Evolutionary conservation across 2,329 filamentous ascomycete species (phyloP).

Genomic region (Pseudogymnoascus sp.): DNA sequence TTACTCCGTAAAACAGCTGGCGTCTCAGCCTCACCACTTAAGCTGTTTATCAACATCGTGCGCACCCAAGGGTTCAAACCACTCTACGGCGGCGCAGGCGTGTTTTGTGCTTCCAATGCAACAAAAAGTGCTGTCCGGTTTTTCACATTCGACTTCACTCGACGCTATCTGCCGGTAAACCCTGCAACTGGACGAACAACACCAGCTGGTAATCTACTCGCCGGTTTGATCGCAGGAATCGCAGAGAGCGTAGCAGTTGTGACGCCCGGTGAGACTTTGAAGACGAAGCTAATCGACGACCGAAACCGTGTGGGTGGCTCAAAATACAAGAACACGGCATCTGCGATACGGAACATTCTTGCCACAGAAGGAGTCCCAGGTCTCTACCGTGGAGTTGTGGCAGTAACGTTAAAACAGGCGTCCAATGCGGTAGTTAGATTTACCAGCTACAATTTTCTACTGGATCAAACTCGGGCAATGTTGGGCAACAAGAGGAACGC

Average conservation of each 20-base stretch:
- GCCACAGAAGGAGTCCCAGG: slow-evolving; percentile 13
- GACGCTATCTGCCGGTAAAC: slow-evolving; percentile 12
- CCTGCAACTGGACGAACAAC: slow-evolving; percentile 8
- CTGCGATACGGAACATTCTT: slow-evolving; percentile 8
- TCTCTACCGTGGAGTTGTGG: slow-evolving; percentile 18
- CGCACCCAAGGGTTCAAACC: slow-evolving; percentile 6
- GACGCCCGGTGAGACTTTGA: slow-evolving; percentile 24
- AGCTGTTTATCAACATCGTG: slow-evolving; percentile 10
- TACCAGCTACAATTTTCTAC: slow-evolving; percentile 18
- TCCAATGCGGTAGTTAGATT: slow-evolving; percentile 22
- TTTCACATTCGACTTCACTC: slow-evolving; percentile 19
- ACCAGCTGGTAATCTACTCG: slow-evolving; percentile 18
- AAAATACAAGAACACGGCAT: slow-evolving; percentile 5
- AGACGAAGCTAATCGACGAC: slow-evolving; percentile 23
- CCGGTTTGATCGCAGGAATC: slow-evolving; percentile 20
- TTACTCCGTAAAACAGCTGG: slow-evolving; percentile 9
- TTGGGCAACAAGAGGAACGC: background rate
- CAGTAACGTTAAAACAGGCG: slow-evolving; percentile 20
- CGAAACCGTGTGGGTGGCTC: slow-evolving; percentile 12
- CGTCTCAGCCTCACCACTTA: background rate
- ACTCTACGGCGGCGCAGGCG: slow-evolving; percentile 15
- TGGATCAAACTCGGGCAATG: slow-evolving; percentile 13
- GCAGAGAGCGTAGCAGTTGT: slow-evolving; percentile 21
- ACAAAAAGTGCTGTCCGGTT: slow-evolving; percentile 20
- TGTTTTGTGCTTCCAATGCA: slow-evolving; percentile 19